Evolutionary conservation across 148 eudicot genomes (phyloP), one percentile per base, ranked within the genome.

Genomic region (Pharnaceum exiguum): DNA sequence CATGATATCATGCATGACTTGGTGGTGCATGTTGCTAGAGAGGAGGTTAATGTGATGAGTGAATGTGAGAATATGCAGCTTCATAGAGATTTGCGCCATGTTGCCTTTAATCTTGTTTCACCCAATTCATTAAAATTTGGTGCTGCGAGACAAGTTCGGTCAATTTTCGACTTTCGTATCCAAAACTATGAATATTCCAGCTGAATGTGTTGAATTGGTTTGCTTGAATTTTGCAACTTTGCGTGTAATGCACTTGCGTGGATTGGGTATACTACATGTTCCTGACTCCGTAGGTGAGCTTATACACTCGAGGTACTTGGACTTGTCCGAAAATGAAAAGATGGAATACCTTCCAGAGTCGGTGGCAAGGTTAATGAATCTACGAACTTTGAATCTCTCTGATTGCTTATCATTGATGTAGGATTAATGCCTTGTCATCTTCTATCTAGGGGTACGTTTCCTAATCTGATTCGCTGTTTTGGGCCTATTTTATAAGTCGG

Each of bases 251-350:
- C 38, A 26, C 11, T 23, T 61, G 4, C 0, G 0, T 10, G 23
- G 8, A 10, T 28, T 50, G 19, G 11, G 1, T 18, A 15, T 49
- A 11, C n/a, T n/a, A n/a, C n/a, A n/a, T n/a, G n/a, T n/a, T n/a
- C 37, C 38, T 19, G 57, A 50, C 37, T 62, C 56, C 10, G 29
- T 62, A 16, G 57, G 27, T 7, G 8, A 19, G 18, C 25, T 36
- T 5, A 62, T 36, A 28, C 57, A 50, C 13, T 48, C 50, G 38
- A 23, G 38, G 47, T 62, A 37, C 57, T 39, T 49, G 48, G 48
- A 62, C 7, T 21, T 62, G 12, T 62, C 57, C 2, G 15, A 8
- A 30, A 35, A 37, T 10, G n/a, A n/a, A n/a, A n/a, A n/a, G n/a
- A n/a, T 2, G 18, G 13, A 62, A 49, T 13, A 50, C 1, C 43